Evolutionary conservation across 257 asterid genomes (phyloP), one percentile per base, ranked within the genome.

Genomic region (Jasminum sambac): DNA sequence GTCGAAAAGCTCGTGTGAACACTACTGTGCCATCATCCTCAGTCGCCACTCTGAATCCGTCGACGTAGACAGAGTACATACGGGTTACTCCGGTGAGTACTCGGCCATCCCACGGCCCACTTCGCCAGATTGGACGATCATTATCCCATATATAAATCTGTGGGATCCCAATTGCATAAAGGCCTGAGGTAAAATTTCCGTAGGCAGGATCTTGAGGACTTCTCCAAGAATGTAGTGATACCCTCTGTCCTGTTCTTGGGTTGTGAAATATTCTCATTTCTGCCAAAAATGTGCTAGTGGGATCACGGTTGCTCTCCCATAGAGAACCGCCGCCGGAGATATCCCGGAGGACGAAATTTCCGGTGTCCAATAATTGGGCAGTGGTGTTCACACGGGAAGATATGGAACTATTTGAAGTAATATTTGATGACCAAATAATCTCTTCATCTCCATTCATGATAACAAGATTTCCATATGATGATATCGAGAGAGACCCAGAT

Each of bases 281-380:
- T 39, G 74, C 83, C 42, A 89, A 2, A 8, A 79, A 68, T 19
- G 85, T 34, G 68, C 86, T 85, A 0, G 78, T 46, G 0, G 87
- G 90, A 30, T 74, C 65, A 11, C 63, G 21, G 75, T 78, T 78
- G 30, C 91, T 85, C 67, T 87, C 90, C 96, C 96, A 89, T 0
- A 87, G 0, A 0, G 11, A 13, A 0, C 2, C 57, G 1, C 82
- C 84, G 6, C 67, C 74, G 8, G 73, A 44, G 1, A 13, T 66
- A 14, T 84, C 88, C 19, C 25, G 61, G 26, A 89, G 58, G 11
- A 87, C 75, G 2, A 89, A 83, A 30, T 82, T 85, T 1, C 96
- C 96, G 6, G 82, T 44, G 38, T 85, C 86, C 64, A 50, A 21
- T 12, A 89, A 61, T 42, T 81, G 86, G 11, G 85, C 89, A 2